Conservation (phyloP, 2,329 filamentous ascomycete genomes). For the Harringtonia aguacate region DNA sequence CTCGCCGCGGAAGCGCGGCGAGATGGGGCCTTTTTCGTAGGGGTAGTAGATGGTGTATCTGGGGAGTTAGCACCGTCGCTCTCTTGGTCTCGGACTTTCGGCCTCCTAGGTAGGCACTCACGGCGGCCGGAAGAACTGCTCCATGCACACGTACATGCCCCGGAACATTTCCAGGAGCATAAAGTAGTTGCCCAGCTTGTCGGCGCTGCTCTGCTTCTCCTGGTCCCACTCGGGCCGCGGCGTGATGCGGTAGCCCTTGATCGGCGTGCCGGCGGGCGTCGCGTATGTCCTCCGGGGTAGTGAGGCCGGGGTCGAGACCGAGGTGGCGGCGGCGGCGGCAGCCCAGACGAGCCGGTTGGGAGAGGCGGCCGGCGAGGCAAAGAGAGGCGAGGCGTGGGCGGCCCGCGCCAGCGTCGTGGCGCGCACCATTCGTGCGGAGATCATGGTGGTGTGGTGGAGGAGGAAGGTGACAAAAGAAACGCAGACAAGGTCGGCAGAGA, state of each 20-base stretch:
- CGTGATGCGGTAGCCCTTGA: conserved; percentile 69
- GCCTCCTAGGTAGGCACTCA: too few species aligned
- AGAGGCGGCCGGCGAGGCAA: background rate
- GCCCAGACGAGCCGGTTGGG: background rate
- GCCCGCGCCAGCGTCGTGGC: conserved; percentile 1
- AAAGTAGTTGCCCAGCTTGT: conserved; percentile 88
- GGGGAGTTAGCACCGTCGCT: too few species aligned
- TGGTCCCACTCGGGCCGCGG: conserved; percentile 70
- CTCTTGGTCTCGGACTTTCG: too few species aligned
- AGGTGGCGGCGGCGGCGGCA: background rate
- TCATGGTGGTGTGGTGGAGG: conserved; percentile 7
- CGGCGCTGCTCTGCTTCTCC: conserved; percentile 63
- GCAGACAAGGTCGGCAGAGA: background rate
- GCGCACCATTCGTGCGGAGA: conserved; percentile 12
- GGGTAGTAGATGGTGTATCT: conserved; percentile 99
- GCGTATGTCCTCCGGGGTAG: conserved; percentile 33
- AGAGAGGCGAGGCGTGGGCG: conserved; percentile 1
- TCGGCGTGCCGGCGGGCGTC: conserved; percentile 68
- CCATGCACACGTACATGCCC: conserved; percentile 94
- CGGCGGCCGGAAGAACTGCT: conserved; percentile 98
- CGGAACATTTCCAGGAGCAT: conserved; percentile 90
- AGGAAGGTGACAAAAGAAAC: background rate
- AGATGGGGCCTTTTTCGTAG: conserved; percentile 98
- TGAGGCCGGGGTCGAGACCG: background rate
- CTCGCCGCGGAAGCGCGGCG: conserved; percentile 94